Evolutionary conservation across 768 basidiomycete species (phyloP).

Genomic region (Naganishia friedmannii): DNA sequence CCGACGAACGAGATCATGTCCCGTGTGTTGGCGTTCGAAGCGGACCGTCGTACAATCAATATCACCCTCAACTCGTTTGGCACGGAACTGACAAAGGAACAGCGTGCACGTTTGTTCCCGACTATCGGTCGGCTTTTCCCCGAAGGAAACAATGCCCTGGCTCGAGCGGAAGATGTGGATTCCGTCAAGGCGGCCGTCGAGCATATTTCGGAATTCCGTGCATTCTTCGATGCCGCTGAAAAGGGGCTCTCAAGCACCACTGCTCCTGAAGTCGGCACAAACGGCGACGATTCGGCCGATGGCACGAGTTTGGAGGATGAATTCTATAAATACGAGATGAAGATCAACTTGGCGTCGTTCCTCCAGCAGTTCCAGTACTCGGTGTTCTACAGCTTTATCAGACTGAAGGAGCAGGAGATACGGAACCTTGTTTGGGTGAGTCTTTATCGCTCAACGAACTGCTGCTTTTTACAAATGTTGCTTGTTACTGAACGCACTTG

Average conservation of each 20-base stretch:
- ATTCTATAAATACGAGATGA: constrained; percentile 90
- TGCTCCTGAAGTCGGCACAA: not conserved
- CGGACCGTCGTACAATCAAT: constrained; percentile 92
- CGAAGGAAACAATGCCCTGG: constrained; percentile 89
- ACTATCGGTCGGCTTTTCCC: constrained; percentile 89
- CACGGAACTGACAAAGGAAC: constrained; percentile 90
- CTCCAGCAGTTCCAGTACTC: constrained; percentile 95
- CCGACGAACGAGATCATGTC: constrained; percentile 92
- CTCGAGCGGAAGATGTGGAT: constrained; percentile 90
- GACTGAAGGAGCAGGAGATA: constrained; percentile 57
- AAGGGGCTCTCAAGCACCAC: constrained; percentile 29
- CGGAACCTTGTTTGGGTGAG: constrained; percentile 53
- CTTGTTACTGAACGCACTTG: not conserved
- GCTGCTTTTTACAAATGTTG: not conserved
- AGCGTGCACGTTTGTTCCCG: constrained; percentile 90
- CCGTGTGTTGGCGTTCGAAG: constrained; percentile 87
- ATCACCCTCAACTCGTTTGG: constrained; percentile 99
- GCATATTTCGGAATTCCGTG: constrained; percentile 78
- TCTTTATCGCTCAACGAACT: not conserved
- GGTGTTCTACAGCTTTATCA: constrained; percentile 74
- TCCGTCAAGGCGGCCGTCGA: constrained; percentile 86
- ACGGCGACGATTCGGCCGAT: constrained; percentile 57
- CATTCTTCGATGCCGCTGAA: constrained; percentile 72
- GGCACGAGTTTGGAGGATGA: constrained; percentile 73
- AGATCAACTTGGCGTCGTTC: constrained; percentile 90